Evolutionary conservation across 345 rosid species (phyloP), one percentile per base, ranked within the genome.

Genomic region (Raphanus raphanistrum): DNA sequence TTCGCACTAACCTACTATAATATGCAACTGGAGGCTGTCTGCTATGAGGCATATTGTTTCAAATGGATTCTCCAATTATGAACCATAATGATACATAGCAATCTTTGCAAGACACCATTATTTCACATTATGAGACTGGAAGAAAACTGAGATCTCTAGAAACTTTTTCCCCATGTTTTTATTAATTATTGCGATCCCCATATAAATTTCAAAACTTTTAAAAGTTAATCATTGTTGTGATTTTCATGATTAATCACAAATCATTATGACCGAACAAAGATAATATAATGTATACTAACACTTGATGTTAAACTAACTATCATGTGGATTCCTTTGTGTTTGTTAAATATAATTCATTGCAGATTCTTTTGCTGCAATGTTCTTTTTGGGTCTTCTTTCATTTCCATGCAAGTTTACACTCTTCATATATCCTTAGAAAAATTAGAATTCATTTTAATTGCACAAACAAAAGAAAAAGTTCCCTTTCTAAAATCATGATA

Each of bases 101-200:
- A 69, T 69, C 33, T 63, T 79, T 79, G 75, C 79, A 79, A 79
- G 82, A 79, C 82, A 79, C 71, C 79, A 79, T 79, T 68, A 79
- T 79, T 73, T 52, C 78, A 60, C 69, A 73, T 79, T 35, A 79
- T 79, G 75, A 69, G 26, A 55, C 1, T 15, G 15, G 65, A 68
- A 55, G 79, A 73, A 79, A 69, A 74, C 55, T 79, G 75, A 66
- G 63, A 63, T 25, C n/a, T 35, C 63, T 55, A 69, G 15, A 63
- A 50, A 62, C 74, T 62, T 79, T 78, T 74, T 7, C 66, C 71
- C 41, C 82, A 79, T 74, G 79, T 74, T 69, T 74, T 41, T 54
- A 62, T 69, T 13, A 68, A 74, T 79, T 79, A 79, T 79, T 79
- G 38, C 62, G 78, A 79, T 31, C 70, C 79, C 82, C 79, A 55